Evolutionary conservation across 2,329 filamentous ascomycete genomes (phyloP), one percentile per base, ranked within the genome.

Genomic region (Endocalyx cinctus): DNA sequence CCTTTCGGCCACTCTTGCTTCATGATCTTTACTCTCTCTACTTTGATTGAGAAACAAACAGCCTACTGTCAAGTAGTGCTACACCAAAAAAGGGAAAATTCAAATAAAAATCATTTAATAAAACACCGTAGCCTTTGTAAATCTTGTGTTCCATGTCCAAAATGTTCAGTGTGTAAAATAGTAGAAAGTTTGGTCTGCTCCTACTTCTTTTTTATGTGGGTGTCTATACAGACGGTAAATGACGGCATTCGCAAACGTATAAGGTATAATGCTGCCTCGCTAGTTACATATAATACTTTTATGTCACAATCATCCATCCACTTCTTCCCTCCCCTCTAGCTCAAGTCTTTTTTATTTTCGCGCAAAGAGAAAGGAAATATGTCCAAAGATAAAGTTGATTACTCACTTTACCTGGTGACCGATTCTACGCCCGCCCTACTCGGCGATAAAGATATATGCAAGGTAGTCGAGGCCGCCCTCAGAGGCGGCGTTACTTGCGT

Each of bases 341-440:
- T n/a, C n/a, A n/a, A n/a, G n/a, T n/a, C n/a, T n/a, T n/a, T n/a
- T n/a, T n/a, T n/a, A n/a, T n/a, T n/a, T n/a, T n/a, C n/a, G n/a
- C n/a, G n/a, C n/a, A n/a, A n/a, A n/a, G n/a, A n/a, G n/a, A n/a
- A n/a, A n/a, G n/a, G n/a, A n/a, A n/a, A n/a, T n/a, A n/a, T n/a
- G n/a, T n/a, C n/a, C 35, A 48, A 66, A 38, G 42, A 59, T 55
- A 52, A 63, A 14, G 68, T 83, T 29, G 79, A 94, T 62, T 89
- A 94, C 58, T 81, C 82, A 30, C 68, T 96, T 25, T 96, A 96
- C 58, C 73, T 96, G 37, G 89, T 96, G 48, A 96, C 89, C 5
- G 89, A 96, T 70, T 92, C 87, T 31, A 94, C 88, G n/a, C 75
- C 82, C 11, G 78, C 79, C 20, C 87, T 95, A 47, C 78, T 96